Conservation (phyloP, 2,329 filamentous ascomycete genomes). For the Neonectria neomacrospora region DNA sequence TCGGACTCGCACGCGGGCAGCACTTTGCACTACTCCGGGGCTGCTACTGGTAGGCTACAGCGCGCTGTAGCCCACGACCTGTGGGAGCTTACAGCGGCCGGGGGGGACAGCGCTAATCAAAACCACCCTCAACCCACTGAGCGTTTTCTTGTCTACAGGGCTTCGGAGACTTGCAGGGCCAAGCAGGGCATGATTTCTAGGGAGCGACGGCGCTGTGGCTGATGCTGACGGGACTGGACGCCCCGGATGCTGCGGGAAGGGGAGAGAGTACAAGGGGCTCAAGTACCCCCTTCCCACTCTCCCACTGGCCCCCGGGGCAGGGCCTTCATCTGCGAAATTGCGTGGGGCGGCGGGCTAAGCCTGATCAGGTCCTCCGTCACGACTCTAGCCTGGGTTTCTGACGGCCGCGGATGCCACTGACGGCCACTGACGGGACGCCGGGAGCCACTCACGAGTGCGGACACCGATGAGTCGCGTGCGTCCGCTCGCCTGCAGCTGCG, state of each 20-base stretch:
- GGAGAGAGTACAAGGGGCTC: slow-evolving; percentile 40
- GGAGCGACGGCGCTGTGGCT: slow-evolving; percentile 10
- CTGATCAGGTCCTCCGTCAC: slow-evolving; percentile 32
- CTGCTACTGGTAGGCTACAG: not conserved
- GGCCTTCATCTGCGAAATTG: slow-evolving; percentile 39
- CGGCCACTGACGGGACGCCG: slow-evolving; percentile 19
- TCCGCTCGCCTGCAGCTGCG: slow-evolving; percentile 9
- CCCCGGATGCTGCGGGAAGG: slow-evolving; percentile 46
- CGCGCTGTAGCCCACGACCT: not conserved
- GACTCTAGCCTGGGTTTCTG: slow-evolving; percentile 28
- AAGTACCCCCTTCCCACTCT: slow-evolving; percentile 29
- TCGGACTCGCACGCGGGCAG: not conserved
- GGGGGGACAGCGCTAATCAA: slow-evolving; percentile 2
- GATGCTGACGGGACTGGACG: slow-evolving; percentile 19
- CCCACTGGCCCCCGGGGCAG: slow-evolving; percentile 27
- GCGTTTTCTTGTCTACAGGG: not conserved
- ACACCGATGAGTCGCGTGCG: slow-evolving; percentile 29
- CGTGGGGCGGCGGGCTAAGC: slow-evolving; percentile 36
- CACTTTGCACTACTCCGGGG: not conserved
- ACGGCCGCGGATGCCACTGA: slow-evolving; percentile 28
- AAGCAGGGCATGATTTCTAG: not conserved
- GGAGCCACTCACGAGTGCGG: slow-evolving; percentile 33
- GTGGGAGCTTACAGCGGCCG: not conserved
- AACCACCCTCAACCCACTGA: not conserved
- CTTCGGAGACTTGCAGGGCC: not conserved